Base-by-base conservation (phyloP, 257 asterid genomes). In the Solanum piurae region DNA sequence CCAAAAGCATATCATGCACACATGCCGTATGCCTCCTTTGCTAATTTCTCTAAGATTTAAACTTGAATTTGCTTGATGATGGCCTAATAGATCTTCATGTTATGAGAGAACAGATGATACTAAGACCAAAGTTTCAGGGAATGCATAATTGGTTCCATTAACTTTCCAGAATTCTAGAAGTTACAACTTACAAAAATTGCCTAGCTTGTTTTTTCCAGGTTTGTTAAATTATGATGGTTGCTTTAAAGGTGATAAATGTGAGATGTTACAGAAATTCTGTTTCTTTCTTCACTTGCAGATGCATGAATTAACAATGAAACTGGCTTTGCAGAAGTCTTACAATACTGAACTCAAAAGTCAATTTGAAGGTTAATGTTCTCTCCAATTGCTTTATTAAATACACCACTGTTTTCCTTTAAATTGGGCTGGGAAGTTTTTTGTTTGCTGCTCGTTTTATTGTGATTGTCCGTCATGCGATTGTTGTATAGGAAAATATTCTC, bases 221-320 rank as follows among this genome's bases (percentile, higher is more conserved):
- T 49, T 18, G 11, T 31, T 80, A 44, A 46, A 80, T 80, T 80
- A 80, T 46, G 44, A 29, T 46, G 42, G 25, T 80, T 80, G 68
- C 68, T 46, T 16, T 9, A 29, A 80, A 49, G 44, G 21, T 49
- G 44, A 49, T 82, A 49, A 55, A 29, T 29, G 69, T 49, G 44
- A 82, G 69, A 82, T 29, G 69, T 29, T 82, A 49, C 44, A 31
- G 29, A 82, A 20, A 16, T 49, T 31, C 44, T 49, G 12, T 18
- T 80, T 82, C 44, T 68, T 27, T 36, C 68, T 86, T 86, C 33
- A 9, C 68, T 86, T 86, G 79, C 89, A 97, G 99, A 95, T 97
- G 68, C 98, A 95, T 88, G 98, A 95, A 91, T 93, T 94, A 86
- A 88, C 92, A 9, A 94, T 96, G 98, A 93, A 95, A 86, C 98